Evolutionary conservation across 148 eudicot species (phyloP).

Genomic region (Simmondsia chinensis): DNA sequence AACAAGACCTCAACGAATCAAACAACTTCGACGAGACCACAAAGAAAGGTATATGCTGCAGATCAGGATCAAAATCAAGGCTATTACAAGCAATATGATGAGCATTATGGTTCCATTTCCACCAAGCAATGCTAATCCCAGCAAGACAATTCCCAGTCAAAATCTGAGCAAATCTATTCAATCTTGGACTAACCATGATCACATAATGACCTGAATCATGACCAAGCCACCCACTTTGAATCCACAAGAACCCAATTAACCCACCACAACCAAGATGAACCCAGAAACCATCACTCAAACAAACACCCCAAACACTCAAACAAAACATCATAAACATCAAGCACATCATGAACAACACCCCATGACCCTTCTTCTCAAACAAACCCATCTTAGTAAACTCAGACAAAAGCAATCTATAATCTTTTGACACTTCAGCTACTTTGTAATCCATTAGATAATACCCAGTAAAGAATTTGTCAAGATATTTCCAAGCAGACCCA

Average conservation of each 20-base stretch:
- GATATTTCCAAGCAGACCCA: conserved; percentile 25
- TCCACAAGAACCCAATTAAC: conserved; percentile 40
- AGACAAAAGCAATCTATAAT: conserved; percentile 29
- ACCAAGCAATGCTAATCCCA: conserved; percentile 49
- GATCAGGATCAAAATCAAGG: conserved; percentile 47
- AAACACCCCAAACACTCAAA: conserved; percentile 31
- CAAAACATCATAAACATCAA: conserved; percentile 20
- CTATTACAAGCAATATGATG: conserved; percentile 48
- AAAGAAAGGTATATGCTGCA: conserved; percentile 43
- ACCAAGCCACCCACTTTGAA: conserved; percentile 54
- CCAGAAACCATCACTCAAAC: conserved; percentile 13
- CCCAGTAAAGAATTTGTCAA: conserved; percentile 39
- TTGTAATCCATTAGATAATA: conserved; percentile 27
- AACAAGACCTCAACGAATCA: conserved; percentile 27
- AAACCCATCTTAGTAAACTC: conserved; percentile 48
- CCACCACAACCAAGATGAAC: conserved; percentile 38
- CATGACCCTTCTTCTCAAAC: conserved; percentile 47
- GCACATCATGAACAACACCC: conserved; percentile 9
- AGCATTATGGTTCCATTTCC: conserved; percentile 53
- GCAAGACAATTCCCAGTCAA: conserved; percentile 38
- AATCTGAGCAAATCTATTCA: conserved; percentile 25
- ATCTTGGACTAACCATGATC: conserved; percentile 19
- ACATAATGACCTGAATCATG: conserved; percentile 60
- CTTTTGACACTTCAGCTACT: conserved; percentile 39
- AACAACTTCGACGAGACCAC: conserved; percentile 38